Evolutionary conservation across 192 early-diverging fungal genomes (phyloP).

Genomic region (Coemansia biformis): DNA sequence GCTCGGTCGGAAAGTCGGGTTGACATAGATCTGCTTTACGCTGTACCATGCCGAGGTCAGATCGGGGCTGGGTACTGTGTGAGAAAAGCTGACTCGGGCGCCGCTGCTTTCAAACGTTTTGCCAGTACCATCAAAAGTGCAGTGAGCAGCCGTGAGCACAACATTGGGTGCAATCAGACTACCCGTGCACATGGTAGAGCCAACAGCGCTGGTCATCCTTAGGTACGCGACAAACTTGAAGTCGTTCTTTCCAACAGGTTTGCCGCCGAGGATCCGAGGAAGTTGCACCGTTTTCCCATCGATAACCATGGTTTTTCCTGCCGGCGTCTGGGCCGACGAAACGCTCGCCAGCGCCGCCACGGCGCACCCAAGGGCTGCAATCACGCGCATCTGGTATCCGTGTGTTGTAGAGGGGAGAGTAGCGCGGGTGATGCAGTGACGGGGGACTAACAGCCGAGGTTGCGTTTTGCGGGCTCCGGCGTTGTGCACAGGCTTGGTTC

Average conservation of each 20-base stretch:
- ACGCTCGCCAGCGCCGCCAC: too few relatives aligned
- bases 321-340: too few relatives aligned
- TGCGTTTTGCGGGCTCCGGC: too few relatives aligned
- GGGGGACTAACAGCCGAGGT: too few relatives aligned
- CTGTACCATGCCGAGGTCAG: slow-evolving; percentile 9
- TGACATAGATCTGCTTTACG: slow-evolving; percentile 7
- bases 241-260: slow-evolving; percentile 2
- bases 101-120: neutral
- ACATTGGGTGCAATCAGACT: slow-evolving; percentile 40
- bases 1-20: slow-evolving; percentile 8
- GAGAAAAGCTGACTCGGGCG: slow-evolving; percentile 16
- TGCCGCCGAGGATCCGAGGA: slow-evolving; percentile 38
- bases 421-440: too few relatives aligned
- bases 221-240: slow-evolving; percentile 32
- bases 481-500: too few relatives aligned
- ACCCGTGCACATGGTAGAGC: slow-evolving; percentile 25
- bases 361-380: too few relatives aligned
- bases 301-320: too few relatives aligned
- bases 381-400: too few relatives aligned
- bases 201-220: slow-evolving; percentile 1
- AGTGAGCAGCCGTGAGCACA: slow-evolving; percentile 48
- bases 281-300: too few relatives aligned
- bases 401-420: too few relatives aligned
- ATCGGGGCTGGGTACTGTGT: slow-evolving; percentile 4
- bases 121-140: slow-evolving; percentile 7